Conservation (phyloP, 805 yeast genomes). For the Candida nemodendra region DNA sequence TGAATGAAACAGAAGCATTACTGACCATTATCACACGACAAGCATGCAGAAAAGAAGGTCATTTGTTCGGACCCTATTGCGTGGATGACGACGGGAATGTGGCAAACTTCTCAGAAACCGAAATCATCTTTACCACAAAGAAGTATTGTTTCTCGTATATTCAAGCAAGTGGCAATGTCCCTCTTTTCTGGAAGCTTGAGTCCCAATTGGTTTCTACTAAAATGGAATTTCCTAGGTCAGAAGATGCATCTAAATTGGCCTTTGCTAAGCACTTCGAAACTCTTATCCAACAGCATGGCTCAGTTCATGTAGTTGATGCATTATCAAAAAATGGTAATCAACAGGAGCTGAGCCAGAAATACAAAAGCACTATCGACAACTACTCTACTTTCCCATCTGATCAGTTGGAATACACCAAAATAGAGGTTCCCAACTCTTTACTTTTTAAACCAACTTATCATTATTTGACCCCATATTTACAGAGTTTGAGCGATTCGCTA, state of each 20-base stretch:
- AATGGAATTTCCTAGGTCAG: conserved; percentile 47
- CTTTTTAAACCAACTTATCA: conserved; percentile 33
- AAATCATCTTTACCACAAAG: conserved; percentile 44
- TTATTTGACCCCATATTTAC: conserved; percentile 21
- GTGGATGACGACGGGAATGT: conserved; percentile 56
- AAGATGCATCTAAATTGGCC: conserved; percentile 54
- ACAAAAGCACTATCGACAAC: conserved; percentile 28
- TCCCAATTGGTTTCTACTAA: conserved; percentile 44
- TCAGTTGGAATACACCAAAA: conserved; percentile 32
- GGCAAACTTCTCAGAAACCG: conserved; percentile 53
- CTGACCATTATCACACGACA: conserved; percentile 53
- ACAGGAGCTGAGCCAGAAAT: conserved; percentile 43
- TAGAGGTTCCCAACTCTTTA: conserved; percentile 36
- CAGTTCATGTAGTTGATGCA: conserved; percentile 49
- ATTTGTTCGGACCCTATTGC: conserved; percentile 56
- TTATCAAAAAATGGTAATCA: conserved; percentile 42
- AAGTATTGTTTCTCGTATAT: conserved; percentile 44
- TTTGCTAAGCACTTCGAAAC: conserved; percentile 49
- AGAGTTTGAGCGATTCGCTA: conserved; percentile 30
- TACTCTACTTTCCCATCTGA: conserved; percentile 12
- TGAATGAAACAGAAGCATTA: conserved; percentile 36
- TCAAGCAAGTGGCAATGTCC: conserved; percentile 52
- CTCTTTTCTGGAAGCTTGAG: conserved; percentile 54
- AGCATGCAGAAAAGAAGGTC: conserved; percentile 45
- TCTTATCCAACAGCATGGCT: conserved; percentile 47